These are phyloP conservation scores for Fusarium secorum DNA, from an alignment of 2,329 filamentous ascomycete species.

Conservation along the genomic window DNA sequence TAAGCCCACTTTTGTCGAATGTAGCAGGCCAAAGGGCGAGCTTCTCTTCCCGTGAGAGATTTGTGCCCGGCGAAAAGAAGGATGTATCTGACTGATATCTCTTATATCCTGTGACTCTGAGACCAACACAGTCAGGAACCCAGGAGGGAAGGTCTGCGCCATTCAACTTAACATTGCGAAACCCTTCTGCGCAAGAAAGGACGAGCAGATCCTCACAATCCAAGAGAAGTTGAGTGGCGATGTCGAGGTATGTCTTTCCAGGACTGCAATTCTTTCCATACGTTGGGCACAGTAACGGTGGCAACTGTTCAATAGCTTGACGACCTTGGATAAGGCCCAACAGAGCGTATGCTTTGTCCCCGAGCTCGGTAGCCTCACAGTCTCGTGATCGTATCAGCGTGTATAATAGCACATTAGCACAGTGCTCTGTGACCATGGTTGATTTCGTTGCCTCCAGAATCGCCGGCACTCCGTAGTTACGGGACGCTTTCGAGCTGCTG, in stretches of 20 bases:
- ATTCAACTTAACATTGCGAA: not conserved
- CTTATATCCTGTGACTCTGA: not conserved
- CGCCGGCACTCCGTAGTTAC: not conserved
- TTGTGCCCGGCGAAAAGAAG: not conserved
- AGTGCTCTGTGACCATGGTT: not conserved
- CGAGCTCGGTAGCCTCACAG: not conserved
- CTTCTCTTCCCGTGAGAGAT: not conserved
- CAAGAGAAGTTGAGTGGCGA: not conserved
- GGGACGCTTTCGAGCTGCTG: not conserved
- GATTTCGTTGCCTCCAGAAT: not conserved
- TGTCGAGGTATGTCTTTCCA: not conserved
- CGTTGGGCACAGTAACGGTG: not conserved
- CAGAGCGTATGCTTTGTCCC: not conserved
- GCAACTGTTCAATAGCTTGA: fast-evolving
- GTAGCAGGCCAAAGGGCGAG: not conserved
- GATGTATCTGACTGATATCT: not conserved
- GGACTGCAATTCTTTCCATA: not conserved
- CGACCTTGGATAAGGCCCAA: not conserved
- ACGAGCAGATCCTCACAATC: not conserved
- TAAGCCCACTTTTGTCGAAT: not conserved
- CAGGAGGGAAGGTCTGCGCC: not conserved
- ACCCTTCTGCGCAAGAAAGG: not conserved
- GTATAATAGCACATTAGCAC: not conserved
- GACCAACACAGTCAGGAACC: not conserved
- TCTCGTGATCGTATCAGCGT: not conserved